Evolutionary conservation across 345 rosid genomes (phyloP).

Genomic region (Eucalyptus rudis): DNA sequence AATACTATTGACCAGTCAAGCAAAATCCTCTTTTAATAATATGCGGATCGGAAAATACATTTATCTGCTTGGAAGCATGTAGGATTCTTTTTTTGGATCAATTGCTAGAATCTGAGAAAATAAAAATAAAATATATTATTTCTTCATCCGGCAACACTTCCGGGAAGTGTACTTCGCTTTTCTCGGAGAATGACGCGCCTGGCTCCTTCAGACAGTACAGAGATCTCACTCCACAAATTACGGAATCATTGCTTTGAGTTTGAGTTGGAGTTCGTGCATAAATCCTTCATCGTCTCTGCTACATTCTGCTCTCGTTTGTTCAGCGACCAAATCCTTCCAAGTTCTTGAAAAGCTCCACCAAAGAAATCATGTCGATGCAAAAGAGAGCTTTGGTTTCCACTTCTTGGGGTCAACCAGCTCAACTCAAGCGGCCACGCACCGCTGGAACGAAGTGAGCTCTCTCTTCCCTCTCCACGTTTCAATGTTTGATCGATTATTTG

Average conservation of each 20-base stretch:
- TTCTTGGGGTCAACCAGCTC: not conserved
- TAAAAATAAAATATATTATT: no score
- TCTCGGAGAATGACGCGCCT: no score
- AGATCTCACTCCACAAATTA: rapidly evolving
- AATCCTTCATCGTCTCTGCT: not conserved
- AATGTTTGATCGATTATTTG: not conserved
- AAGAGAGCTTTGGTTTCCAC: not conserved
- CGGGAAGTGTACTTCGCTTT: no score
- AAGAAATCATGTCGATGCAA: not conserved
- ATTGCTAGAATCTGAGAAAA: no score
- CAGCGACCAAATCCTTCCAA: not conserved
- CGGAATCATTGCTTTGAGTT: not conserved
- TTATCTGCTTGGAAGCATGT: rapidly evolving
- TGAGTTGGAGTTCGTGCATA: not conserved
- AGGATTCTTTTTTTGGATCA: no score
- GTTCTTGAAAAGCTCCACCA: not conserved
- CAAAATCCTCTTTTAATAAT: no score
- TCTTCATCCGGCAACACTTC: no score
- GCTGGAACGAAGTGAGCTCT: not conserved
- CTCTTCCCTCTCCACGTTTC: not conserved
- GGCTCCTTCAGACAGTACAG: rapidly evolving
- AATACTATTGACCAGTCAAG: no score
- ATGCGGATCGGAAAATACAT: no score
- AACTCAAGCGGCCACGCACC: not conserved
- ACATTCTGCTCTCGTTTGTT: not conserved